Percentiles rank a stretch among this genome's conserved stretches.
These are phyloP conservation scores for Castanea sativa DNA, from an alignment of 306 rosid genomes.

Conservation along the genomic window DNA sequence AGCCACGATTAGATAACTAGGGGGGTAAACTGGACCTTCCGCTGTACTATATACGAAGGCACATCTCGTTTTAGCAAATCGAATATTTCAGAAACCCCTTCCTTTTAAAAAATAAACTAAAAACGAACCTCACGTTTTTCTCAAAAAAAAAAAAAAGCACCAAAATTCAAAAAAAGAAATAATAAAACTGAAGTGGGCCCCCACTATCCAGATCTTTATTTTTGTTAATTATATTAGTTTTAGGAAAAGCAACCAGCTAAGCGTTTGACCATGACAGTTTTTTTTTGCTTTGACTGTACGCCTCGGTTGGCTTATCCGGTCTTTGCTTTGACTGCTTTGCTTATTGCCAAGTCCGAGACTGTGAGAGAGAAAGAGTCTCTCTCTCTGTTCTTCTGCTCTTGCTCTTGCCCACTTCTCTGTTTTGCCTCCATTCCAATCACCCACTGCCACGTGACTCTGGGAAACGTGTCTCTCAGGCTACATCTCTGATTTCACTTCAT, in stretches of 20 bases:
- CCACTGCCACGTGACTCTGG: conserved; percentile 38
- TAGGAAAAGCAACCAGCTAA: conserved; percentile 51
- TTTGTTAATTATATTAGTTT: neutral
- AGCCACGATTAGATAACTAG: conserved; percentile 4
- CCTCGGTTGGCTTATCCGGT: conserved; percentile 56
- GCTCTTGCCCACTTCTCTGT: neutral
- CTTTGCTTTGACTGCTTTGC: conserved; percentile 62
- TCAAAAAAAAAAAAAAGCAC: conserved; percentile 6
- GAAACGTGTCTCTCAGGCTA: conserved; percentile 34
- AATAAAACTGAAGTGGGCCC: neutral
- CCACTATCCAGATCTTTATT: conserved; percentile 3
- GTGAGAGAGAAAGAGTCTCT: too few species aligned
- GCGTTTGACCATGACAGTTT: conserved; percentile 57
- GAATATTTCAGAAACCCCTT: conserved; percentile 39
- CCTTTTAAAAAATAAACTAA: conserved; percentile 10
- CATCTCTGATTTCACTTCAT: conserved; percentile 26
- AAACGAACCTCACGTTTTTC: neutral
- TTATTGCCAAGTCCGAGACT: conserved; percentile 21
- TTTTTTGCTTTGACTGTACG: conserved; percentile 66
- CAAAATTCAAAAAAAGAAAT: neutral
- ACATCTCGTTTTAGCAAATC: conserved; percentile 42
- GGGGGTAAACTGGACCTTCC: conserved; percentile 14
- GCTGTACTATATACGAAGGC: conserved; percentile 7
- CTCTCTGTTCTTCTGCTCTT: neutral
- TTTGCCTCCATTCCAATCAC: conserved; percentile 21